Percentiles rank a stretch among this genome's conserved stretches.
phyloP scores from a whole-genome alignment of 805 yeast species.

The Cyberlindnera nakhonratchasimensis region DNA sequence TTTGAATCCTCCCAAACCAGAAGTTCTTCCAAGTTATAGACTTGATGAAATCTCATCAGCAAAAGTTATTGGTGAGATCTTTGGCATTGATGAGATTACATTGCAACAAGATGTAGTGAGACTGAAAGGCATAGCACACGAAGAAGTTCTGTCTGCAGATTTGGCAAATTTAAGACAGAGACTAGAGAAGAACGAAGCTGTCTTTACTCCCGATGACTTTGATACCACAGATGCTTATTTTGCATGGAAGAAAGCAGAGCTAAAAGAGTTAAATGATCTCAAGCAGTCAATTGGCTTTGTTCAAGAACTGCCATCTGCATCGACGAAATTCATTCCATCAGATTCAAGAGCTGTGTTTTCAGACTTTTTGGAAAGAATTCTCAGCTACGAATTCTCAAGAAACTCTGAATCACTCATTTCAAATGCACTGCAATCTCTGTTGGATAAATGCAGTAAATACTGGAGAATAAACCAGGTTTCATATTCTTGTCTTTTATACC shows the following conservation, averaged over 20 bases:
- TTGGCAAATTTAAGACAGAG: slow-evolving; percentile 14
- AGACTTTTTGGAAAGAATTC: slow-evolving; percentile 39
- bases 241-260: slow-evolving; percentile 41
- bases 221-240: slow-evolving; percentile 31
- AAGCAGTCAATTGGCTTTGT: slow-evolving; percentile 1
- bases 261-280: slow-evolving; percentile 20
- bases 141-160: slow-evolving; percentile 32
- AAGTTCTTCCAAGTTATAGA: slow-evolving; percentile 44
- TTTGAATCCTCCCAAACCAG: background rate
- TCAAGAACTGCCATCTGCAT: background rate
- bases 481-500: slow-evolving; percentile 45
- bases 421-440: slow-evolving; percentile 40
- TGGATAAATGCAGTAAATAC: slow-evolving; percentile 43
- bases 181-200: slow-evolving; percentile 28
- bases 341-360: slow-evolving; percentile 40
- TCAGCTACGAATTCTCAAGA: slow-evolving; percentile 35
- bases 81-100: slow-evolving; percentile 43
- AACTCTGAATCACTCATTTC: slow-evolving; percentile 31
- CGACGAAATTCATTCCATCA: slow-evolving; percentile 35
- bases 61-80: slow-evolving; percentile 44
- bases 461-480: slow-evolving; percentile 60
- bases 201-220: slow-evolving; percentile 36
- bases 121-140: slow-evolving; percentile 39
- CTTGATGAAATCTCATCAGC: slow-evolving; percentile 54
- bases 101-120: slow-evolving; percentile 53